Evolutionary conservation across 441 rosid species (phyloP).

Genomic region (Breynia disticha): DNA sequence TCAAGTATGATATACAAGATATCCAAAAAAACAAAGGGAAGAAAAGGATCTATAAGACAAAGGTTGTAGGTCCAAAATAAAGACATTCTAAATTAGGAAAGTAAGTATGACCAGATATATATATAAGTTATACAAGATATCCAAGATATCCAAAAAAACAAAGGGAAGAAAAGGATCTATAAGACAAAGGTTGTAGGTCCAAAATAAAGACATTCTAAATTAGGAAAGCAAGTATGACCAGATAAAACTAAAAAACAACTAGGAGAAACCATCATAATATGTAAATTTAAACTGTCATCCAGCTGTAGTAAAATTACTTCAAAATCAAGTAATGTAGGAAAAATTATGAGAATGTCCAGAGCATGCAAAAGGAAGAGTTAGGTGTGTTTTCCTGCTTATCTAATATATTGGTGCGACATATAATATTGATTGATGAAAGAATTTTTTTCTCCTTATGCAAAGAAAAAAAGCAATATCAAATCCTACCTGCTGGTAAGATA

Average conservation of each 20-base stretch:
- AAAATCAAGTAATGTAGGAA: background rate
- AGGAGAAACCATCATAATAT: background rate
- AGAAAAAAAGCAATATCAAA: slow-evolving; percentile 3
- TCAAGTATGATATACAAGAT: background rate
- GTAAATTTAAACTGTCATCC: background rate
- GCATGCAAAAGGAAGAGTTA: slow-evolving; percentile 8
- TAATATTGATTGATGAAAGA: background rate
- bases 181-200: background rate
- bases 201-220: background rate
- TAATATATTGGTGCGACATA: background rate
- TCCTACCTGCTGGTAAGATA: slow-evolving; percentile 94
- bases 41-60: background rate
- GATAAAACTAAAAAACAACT: background rate
- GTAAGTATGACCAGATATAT: background rate
- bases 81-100: background rate
- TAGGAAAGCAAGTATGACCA: background rate
- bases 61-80: background rate
- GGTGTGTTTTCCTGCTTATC: background rate
- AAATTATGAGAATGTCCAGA: background rate
- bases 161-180: background rate
- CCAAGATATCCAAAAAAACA: too few species aligned
- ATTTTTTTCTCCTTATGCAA: background rate
- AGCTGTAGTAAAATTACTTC: background rate
- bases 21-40: too few species aligned
- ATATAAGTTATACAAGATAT: too few species aligned